These are phyloP conservation scores for Aurinia saxatilis DNA, from an alignment of 345 rosid genomes.

Conservation along the genomic window DNA sequence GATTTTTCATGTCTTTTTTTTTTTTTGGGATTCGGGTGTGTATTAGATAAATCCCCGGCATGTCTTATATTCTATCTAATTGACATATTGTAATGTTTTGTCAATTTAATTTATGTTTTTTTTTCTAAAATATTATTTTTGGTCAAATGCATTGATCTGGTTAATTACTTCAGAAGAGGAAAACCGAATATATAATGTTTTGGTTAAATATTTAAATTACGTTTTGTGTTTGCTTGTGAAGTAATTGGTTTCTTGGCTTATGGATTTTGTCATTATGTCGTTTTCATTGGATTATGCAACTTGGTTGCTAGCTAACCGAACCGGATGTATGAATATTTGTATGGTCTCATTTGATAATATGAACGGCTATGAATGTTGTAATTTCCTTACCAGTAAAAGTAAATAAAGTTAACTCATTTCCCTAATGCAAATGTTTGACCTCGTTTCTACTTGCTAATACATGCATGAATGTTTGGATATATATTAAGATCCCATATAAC, in stretches of 20 bases:
- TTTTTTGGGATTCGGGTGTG: neutral
- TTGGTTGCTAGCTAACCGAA: neutral
- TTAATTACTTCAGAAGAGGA: constrained; percentile 11
- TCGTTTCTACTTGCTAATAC: too few species aligned
- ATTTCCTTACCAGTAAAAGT: too few species aligned
- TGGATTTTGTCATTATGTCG: constrained; percentile 5
- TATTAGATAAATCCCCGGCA: neutral
- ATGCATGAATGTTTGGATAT: too few species aligned
- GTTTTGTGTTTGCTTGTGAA: constrained; percentile 7
- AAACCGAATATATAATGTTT: neutral
- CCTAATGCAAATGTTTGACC: too few species aligned
- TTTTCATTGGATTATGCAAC: neutral
- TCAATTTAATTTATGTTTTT: neutral
- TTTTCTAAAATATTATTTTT: neutral
- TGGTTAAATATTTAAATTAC: neutral
- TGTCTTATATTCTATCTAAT: neutral
- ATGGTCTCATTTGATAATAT: neutral
- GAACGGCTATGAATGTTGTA: too few species aligned
- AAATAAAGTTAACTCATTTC: too few species aligned
- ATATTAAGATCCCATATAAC: too few species aligned
- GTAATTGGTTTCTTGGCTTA: constrained; percentile 17
- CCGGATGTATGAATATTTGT: neutral
- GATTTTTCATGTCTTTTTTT: neutral
- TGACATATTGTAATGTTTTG: neutral
- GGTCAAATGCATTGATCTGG: neutral